A percentile compares a stretch with the other conserved stretches of the same genome.
Evolutionary conservation across 345 rosid species (phyloP).

Genomic region (Pelargonium nanum): DNA sequence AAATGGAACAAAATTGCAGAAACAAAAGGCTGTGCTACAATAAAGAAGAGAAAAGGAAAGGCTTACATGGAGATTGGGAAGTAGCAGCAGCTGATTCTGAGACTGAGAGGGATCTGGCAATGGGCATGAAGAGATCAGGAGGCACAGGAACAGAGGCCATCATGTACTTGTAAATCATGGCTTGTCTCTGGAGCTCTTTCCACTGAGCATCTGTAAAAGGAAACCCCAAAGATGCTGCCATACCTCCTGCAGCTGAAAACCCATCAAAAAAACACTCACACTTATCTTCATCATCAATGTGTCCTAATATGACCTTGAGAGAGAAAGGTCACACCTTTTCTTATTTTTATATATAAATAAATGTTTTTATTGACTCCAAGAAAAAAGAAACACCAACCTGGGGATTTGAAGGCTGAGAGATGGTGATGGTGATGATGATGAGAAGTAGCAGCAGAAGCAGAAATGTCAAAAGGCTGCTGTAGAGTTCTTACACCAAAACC

Average conservation of each 20-base stretch:
- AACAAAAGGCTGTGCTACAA: no score
- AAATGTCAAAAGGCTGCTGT: conserved; percentile 30
- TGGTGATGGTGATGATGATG: conserved; percentile 9
- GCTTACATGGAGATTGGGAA: conserved; percentile 23
- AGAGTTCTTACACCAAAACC: conserved; percentile 6
- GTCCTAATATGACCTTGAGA: neutral
- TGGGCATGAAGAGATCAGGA: conserved; percentile 44
- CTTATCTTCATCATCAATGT: no score
- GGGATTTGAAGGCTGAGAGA: conserved; percentile 24
- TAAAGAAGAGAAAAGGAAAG: neutral
- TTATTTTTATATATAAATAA: no score
- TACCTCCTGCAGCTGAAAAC: conserved; percentile 14
- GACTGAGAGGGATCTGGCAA: no score
- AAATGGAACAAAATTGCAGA: neutral
- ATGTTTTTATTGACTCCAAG: conserved; percentile 3
- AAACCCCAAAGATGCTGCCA: conserved; percentile 22
- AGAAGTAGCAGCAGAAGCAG: neutral
- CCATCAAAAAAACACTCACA: neutral
- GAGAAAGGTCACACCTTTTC: neutral
- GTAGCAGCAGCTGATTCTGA: conserved; percentile 16
- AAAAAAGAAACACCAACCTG: conserved; percentile 17
- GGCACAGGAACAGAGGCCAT: conserved; percentile 81
- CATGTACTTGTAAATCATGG: conserved; percentile 76
- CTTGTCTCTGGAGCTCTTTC: conserved; percentile 80
- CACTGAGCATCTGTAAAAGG: conserved; percentile 77